These are phyloP conservation scores for Alnus glutinosa DNA, from an alignment of 306 rosid genomes.

Conservation along the genomic window DNA sequence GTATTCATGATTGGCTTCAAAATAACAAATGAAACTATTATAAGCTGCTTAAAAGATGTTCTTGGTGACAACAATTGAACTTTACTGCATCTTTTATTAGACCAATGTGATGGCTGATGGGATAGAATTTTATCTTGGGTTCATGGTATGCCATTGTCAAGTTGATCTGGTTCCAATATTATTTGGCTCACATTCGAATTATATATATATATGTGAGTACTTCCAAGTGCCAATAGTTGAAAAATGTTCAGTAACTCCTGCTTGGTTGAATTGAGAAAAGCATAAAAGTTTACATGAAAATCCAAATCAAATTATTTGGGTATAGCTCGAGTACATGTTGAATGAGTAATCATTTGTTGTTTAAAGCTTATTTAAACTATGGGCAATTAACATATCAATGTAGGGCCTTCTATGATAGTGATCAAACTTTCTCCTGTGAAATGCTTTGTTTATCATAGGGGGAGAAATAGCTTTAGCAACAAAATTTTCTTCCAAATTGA, in stretches of 20 bases:
- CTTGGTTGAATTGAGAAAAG: background rate
- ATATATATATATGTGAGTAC: background rate
- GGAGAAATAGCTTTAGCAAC: too few species aligned
- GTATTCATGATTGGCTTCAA: conserved; percentile 84
- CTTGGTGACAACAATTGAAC: background rate
- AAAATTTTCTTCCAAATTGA: too few species aligned
- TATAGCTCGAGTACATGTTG: background rate
- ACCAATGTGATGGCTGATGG: background rate
- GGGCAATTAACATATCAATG: background rate
- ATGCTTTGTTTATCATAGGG: background rate
- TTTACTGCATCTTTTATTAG: background rate
- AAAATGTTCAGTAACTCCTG: background rate
- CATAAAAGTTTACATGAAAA: background rate
- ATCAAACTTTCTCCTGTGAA: background rate
- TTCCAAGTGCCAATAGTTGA: background rate
- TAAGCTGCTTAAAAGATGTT: conserved; percentile 9
- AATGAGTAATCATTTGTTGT: background rate
- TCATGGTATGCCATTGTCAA: too few species aligned
- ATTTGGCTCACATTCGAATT: background rate
- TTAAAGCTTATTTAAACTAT: background rate
- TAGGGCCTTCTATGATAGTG: background rate
- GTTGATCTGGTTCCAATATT: too few species aligned
- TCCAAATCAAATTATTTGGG: background rate
- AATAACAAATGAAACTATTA: conserved; percentile 43
- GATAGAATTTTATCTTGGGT: too few species aligned